These are phyloP conservation scores for Boechera stricta DNA, from an alignment of 345 rosid genomes.

Conservation along the genomic window DNA sequence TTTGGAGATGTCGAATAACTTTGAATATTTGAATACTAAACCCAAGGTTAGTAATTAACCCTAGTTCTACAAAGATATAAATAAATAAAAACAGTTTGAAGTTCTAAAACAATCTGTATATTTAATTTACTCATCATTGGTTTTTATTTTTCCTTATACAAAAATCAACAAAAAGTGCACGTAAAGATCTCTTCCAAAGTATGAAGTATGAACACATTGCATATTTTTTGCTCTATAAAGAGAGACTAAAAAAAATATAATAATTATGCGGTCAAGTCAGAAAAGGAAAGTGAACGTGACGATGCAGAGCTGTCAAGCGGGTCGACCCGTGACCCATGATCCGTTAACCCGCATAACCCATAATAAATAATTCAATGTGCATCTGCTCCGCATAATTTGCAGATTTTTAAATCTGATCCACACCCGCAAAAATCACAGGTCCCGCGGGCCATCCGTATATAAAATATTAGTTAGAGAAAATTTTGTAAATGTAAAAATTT, in stretches of 20 bases:
- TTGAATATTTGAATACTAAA: neutral
- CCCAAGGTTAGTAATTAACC: neutral
- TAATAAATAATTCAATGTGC: no score
- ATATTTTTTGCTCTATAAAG: neutral
- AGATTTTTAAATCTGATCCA: no score
- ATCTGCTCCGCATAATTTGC: no score
- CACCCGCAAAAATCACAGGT: no score
- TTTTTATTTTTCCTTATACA: neutral
- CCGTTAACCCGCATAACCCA: no score
- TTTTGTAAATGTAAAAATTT: no score
- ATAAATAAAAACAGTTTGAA: neutral
- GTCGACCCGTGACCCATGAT: no score
- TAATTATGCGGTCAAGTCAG: constrained; percentile 30
- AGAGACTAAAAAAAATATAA: neutral
- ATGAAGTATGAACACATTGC: constrained; percentile 32
- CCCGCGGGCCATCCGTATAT: no score
- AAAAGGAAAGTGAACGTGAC: constrained; percentile 18
- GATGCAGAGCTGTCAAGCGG: neutral
- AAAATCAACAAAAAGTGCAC: neutral
- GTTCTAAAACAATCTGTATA: neutral
- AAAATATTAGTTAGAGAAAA: no score
- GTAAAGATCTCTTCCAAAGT: neutral
- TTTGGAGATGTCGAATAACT: neutral
- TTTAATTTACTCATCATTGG: neutral
- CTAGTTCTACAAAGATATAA: neutral